phyloP scores from a whole-genome alignment of 176 grass and related monocot genomes.

The Zea luxurians region DNA sequence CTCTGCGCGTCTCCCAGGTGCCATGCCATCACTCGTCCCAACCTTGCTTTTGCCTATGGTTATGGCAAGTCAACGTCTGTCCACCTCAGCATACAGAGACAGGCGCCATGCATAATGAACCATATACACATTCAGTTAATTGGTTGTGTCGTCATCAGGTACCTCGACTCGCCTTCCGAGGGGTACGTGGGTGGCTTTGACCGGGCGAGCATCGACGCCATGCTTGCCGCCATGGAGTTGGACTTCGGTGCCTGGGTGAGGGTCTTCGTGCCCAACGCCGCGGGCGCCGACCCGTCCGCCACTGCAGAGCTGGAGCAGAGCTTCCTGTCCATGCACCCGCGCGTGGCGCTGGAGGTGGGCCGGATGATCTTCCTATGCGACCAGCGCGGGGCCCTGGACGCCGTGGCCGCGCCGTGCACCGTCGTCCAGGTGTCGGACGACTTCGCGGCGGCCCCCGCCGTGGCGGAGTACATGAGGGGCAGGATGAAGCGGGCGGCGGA shows the following conservation, averaged over 20 bases:
- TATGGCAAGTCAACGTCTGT: neutral
- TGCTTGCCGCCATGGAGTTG: conserved; percentile 51
- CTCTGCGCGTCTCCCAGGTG: conserved; percentile 73
- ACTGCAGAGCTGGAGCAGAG: conserved; percentile 25
- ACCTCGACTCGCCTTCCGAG: conserved; percentile 53
- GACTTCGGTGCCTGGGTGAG: conserved; percentile 54
- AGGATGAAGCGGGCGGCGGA: conserved; percentile 29
- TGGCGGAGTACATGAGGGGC: conserved; percentile 54
- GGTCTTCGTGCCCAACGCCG: conserved; percentile 44
- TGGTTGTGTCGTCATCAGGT: conserved; percentile 31
- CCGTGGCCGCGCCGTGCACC: conserved; percentile 49
- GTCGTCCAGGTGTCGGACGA: conserved; percentile 49
- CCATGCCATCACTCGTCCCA: neutral
- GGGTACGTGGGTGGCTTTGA: conserved; percentile 79
- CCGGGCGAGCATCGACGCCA: conserved; percentile 26
- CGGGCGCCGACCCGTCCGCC: conserved; percentile 32
- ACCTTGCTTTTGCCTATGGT: neutral
- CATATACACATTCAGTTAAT: too few relatives aligned
- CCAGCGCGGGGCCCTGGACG: conserved; percentile 39
- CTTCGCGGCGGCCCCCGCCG: conserved; percentile 44
- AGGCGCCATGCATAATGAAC: too few relatives aligned
- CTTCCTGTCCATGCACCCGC: conserved; percentile 57
- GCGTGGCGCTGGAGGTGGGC: conserved; percentile 46
- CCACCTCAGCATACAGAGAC: conserved; percentile 6
- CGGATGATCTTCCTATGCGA: conserved; percentile 73